Conservation (phyloP, 179 eudicot species). For the Amaranthus tricolor region DNA sequence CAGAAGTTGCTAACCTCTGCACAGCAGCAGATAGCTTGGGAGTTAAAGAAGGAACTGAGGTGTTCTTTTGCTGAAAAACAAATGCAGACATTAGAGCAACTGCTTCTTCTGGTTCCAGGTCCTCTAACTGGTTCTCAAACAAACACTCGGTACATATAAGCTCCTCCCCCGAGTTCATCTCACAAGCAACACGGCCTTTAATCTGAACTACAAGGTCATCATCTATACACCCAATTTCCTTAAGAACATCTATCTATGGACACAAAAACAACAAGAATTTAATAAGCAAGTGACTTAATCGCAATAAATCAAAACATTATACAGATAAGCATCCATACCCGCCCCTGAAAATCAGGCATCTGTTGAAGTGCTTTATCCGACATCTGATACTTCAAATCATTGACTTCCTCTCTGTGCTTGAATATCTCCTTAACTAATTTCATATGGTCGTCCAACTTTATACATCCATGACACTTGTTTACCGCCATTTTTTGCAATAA, state of each 20-base stretch:
- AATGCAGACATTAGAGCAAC: slow-evolving; percentile 96
- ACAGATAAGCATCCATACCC: slow-evolving; percentile 49
- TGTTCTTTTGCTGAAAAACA: slow-evolving; percentile 95
- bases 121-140: slow-evolving; percentile 95
- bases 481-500: slow-evolving; percentile 73
- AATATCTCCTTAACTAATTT: slow-evolving; percentile 60
- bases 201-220: slow-evolving; percentile 95
- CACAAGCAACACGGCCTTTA: slow-evolving; percentile 99
- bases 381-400: slow-evolving; percentile 75
- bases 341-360: slow-evolving; percentile 99
- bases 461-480: slow-evolving; percentile 92
- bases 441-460: slow-evolving; percentile 83
- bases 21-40: slow-evolving; percentile 77
- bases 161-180: slow-evolving; percentile 99
- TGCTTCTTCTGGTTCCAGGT: slow-evolving; percentile 97
- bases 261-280: neutral
- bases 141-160: slow-evolving; percentile 94
- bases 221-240: slow-evolving; percentile 87
- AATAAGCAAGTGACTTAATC: slow-evolving; percentile 8
- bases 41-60: slow-evolving; percentile 89
- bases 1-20: slow-evolving; percentile 44
- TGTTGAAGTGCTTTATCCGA: slow-evolving; percentile 98
- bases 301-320: neutral
- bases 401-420: slow-evolving; percentile 72
- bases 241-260: slow-evolving; percentile 84